These are phyloP conservation scores for Botrytis squamosa DNA, from an alignment of 2,329 filamentous ascomycete species.

Conservation along the genomic window DNA sequence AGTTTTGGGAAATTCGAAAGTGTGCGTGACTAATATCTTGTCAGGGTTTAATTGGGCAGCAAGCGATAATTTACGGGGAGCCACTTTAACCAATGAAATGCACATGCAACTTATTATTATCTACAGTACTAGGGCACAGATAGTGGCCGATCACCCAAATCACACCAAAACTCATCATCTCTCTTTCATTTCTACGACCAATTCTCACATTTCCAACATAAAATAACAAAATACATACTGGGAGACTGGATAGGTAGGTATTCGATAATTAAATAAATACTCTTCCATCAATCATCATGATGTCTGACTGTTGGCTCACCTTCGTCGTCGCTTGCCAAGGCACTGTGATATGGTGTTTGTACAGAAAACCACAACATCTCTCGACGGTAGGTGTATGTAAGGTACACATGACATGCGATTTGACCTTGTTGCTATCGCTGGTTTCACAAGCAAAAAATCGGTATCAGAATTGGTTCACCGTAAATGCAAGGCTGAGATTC, in stretches of 20 bases:
- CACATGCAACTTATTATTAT: background rate
- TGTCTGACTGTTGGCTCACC: background rate
- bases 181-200: background rate
- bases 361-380: background rate
- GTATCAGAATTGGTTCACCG: background rate
- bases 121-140: too few species aligned
- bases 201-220: background rate
- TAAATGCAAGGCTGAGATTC: constrained; percentile 18
- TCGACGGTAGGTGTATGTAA: background rate
- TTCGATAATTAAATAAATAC: background rate
- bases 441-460: background rate
- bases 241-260: background rate
- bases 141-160: too few species aligned
- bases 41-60: background rate
- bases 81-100: background rate
- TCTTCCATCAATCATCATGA: background rate
- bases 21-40: constrained; percentile 19
- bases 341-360: background rate
- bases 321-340: background rate
- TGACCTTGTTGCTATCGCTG: background rate
- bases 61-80: constrained; percentile 18
- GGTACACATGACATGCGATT: background rate
- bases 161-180: background rate
- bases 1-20: constrained; percentile 23
- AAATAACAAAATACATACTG: background rate